Conservation (phyloP, 2,329 filamentous ascomycete species). For the Coniochaeta pulveracea region DNA sequence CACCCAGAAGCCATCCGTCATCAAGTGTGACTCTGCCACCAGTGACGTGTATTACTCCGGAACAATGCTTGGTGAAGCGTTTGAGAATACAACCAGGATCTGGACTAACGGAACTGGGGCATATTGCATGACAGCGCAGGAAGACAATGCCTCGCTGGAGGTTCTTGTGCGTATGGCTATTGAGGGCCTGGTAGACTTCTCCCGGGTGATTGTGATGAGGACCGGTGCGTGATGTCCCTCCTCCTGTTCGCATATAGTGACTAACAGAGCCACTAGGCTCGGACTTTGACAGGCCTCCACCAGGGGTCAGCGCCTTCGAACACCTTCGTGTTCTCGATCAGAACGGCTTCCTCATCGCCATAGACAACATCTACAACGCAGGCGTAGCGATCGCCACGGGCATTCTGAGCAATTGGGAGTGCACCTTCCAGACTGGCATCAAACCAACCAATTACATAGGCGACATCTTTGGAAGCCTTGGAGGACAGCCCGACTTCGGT, state of each 20-base stretch:
- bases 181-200: conserved; percentile 50
- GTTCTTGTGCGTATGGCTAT: conserved; percentile 49
- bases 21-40: conserved; percentile 57
- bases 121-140: conserved; percentile 63
- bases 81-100: conserved; percentile 50
- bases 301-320: conserved; percentile 39
- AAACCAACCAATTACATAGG: conserved; percentile 54
- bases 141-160: conserved; percentile 60
- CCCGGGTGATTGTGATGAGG: conserved; percentile 56
- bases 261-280: conserved; percentile 30
- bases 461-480: conserved; percentile 59
- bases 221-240: conserved; percentile 27
- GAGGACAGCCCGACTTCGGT: conserved; percentile 55
- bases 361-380: conserved; percentile 55
- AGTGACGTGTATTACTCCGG: conserved; percentile 65
- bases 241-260: not conserved
- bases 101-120: conserved; percentile 57
- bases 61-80: conserved; percentile 45
- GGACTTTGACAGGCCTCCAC: conserved; percentile 61
- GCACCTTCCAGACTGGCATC: conserved; percentile 45
- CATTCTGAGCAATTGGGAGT: conserved; percentile 50
- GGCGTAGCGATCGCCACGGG: conserved; percentile 55
- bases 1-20: conserved; percentile 37
- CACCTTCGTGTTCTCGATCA: conserved; percentile 51
- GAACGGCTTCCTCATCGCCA: conserved; percentile 51